Evolutionary conservation across 257 asterid species (phyloP), one percentile per base, ranked within the genome.

Genomic region (Lavandula angustifolia): DNA sequence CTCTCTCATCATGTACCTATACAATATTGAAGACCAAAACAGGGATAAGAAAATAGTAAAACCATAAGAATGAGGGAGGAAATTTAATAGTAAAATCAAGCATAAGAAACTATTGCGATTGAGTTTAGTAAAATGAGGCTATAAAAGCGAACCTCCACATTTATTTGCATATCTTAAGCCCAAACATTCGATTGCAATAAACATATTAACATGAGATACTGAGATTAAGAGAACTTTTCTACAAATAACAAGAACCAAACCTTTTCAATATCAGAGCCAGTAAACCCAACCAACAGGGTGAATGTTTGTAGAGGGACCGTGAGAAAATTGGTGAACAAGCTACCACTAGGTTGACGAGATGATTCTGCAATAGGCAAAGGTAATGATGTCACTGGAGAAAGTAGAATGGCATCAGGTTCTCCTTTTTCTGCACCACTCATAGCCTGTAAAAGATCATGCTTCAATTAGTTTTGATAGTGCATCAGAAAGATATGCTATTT

Each of bases 351-450:
- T 61, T 85, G 97, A 44, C 88, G 92, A 68, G 84, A 69, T 74
- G 89, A 78, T 49, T 84, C 97, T 43, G 79, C 51, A 18, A 75
- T 67, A 52, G 84, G 85, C 66, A 85, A 70, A 48, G 94, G 87
- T 68, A 87, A 80, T 52, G 95, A 78, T 51, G 81, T 75, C 12
- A 84, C 62, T 3, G 97, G 94, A 60, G 99, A 92, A 52, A 92
- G 86, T 51, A 92, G 95, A 82, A 92, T 77, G 68, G 95, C 94
- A 73, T 82, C 81, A 38, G 88, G 82, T 78, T 92, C 99, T 67
- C 99, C 96, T 77, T 89, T 92, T 78, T 92, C 97, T 34, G 92
- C 73, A 63, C 96, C 97, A 75, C 80, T 79, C 67, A 92, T 71
- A 50, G 70, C 89, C 98, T 92, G 90, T 63, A 52, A 74, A 32